Percentiles rank a stretch among this genome's conserved stretches.
Evolutionary conservation across 2,329 filamentous ascomycete species (phyloP).

Genomic region (Colletotrichum magnum): DNA sequence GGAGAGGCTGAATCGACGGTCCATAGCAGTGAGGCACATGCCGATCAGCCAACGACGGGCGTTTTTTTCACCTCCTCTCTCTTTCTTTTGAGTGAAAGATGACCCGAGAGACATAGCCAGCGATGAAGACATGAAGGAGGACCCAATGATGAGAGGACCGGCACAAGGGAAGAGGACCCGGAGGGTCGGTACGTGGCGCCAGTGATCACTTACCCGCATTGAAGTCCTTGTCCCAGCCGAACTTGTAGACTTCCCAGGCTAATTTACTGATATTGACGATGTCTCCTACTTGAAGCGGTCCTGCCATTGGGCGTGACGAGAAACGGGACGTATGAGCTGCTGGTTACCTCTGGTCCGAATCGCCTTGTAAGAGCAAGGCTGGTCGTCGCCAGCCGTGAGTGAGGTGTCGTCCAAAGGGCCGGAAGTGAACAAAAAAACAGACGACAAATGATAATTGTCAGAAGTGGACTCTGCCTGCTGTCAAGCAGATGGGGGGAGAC

Average conservation of each 20-base stretch:
- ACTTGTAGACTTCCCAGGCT: slow-evolving; percentile 51
- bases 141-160: too few species aligned
- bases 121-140: not conserved
- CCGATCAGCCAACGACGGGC: slow-evolving; percentile 8
- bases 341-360: slow-evolving; percentile 6
- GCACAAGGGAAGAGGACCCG: too few species aligned
- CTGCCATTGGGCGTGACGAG: slow-evolving; percentile 30
- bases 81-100: not conserved
- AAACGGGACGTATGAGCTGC: not conserved
- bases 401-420: slow-evolving; percentile 8
- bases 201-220: slow-evolving; percentile 49
- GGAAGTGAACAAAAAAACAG: slow-evolving; percentile 4
- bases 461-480: slow-evolving; percentile 23
- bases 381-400: slow-evolving; percentile 12
- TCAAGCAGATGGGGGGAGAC: slow-evolving; percentile 17
- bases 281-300: slow-evolving; percentile 48
- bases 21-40: not conserved
- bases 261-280: slow-evolving; percentile 49
- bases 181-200: not conserved
- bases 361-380: slow-evolving; percentile 15
- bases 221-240: slow-evolving; percentile 50
- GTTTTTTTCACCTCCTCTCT: too few species aligned
- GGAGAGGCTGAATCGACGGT: not conserved
- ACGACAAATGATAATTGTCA: slow-evolving; percentile 30
- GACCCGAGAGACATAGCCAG: not conserved